A percentile compares a stretch with the other conserved stretches of the same genome.
These are phyloP conservation scores for Passiflora organensis DNA, from an alignment of 345 rosid genomes.

Conservation along the genomic window DNA sequence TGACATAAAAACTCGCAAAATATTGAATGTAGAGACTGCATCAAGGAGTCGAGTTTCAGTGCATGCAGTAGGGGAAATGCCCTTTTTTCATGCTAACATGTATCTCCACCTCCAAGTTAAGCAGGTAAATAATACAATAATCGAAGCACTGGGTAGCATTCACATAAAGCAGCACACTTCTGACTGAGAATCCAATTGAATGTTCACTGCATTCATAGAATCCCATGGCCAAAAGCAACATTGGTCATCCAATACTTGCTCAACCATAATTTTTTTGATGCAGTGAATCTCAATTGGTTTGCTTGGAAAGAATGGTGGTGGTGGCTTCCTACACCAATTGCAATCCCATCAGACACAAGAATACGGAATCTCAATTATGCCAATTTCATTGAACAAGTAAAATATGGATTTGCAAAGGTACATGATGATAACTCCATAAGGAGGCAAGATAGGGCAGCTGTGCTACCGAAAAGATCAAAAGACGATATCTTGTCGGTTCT, in stretches of 20 bases:
- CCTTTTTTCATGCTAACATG: conserved; percentile 64
- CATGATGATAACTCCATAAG: conserved; percentile 46
- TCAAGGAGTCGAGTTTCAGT: conserved; percentile 45
- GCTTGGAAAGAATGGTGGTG: not conserved
- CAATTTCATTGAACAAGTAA: conserved; percentile 6
- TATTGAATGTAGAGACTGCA: conserved; percentile 52
- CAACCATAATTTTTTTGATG: not conserved
- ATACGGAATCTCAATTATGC: not conserved
- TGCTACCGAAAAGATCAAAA: conserved; percentile 40
- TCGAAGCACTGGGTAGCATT: not conserved
- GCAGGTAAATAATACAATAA: conserved; percentile 34
- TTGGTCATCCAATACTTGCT: too few species aligned
- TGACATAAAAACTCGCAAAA: conserved; percentile 24
- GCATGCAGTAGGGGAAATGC: conserved; percentile 34
- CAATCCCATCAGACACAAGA: conserved; percentile 2
- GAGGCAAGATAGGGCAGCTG: conserved; percentile 40
- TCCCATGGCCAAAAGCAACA: not conserved
- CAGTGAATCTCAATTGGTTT: not conserved
- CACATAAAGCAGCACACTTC: too few species aligned
- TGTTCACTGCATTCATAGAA: not conserved
- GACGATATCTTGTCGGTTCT: conserved; percentile 47
- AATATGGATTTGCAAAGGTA: conserved; percentile 25
- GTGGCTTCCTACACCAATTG: not conserved
- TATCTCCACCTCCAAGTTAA: conserved; percentile 49
- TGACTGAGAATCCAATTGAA: not conserved